Evolutionary conservation across 495 filamentous ascomycete species (phyloP).

Genomic region (Thozetella sp.): DNA sequence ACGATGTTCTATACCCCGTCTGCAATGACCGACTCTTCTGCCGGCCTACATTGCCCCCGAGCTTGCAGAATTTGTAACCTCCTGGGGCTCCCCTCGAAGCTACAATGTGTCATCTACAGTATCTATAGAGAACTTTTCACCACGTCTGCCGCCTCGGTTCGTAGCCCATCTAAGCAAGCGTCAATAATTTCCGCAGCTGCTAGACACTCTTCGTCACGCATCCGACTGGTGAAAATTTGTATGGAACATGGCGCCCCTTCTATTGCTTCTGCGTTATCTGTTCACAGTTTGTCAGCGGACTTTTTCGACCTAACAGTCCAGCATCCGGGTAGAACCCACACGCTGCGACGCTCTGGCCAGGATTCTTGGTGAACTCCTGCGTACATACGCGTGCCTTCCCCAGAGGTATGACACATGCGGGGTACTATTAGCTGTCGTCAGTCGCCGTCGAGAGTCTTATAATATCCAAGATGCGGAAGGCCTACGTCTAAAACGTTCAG

Average conservation of each 20-base stretch:
- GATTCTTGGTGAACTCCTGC: not conserved
- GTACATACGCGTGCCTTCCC: conserved; percentile 7
- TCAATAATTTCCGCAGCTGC: conserved; percentile 37
- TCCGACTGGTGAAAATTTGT: conserved; percentile 36
- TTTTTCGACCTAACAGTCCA: not conserved
- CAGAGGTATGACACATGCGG: conserved; percentile 31
- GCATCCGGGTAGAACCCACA: conserved; percentile 25
- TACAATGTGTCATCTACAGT: too few species aligned
- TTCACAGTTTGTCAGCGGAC: not conserved
- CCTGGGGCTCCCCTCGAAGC: too few species aligned
- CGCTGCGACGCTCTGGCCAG: conserved; percentile 16
- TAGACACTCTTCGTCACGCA: conserved; percentile 47
- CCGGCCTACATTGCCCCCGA: too few species aligned
- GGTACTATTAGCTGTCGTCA: conserved; percentile 24
- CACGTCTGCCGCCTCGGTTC: too few species aligned
- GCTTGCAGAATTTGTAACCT: too few species aligned
- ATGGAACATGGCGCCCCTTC: conserved; percentile 40
- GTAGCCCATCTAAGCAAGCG: not conserved
- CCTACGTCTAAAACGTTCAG: conserved; percentile 56
- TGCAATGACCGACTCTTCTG: too few species aligned
- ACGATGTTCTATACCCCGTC: too few species aligned
- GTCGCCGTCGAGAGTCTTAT: too few species aligned
- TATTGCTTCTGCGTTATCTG: conserved; percentile 34
- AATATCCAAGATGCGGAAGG: too few species aligned
- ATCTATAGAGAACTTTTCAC: not conserved